Conservation (phyloP, 768 basidiomycete genomes). For the Agrocybe pediades region DNA sequence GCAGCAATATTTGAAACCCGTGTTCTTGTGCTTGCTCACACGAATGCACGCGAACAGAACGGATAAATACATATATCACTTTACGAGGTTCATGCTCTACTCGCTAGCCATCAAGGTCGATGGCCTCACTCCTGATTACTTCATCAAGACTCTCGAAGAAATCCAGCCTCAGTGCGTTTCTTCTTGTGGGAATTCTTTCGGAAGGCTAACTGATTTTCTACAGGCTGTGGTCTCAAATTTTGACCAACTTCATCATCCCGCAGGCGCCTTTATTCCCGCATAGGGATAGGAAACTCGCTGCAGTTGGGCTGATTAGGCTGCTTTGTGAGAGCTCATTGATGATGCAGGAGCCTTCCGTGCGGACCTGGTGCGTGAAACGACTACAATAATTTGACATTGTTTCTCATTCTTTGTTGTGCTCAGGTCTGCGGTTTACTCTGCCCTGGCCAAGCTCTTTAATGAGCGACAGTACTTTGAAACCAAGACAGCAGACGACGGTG, state of each 20-base stretch:
- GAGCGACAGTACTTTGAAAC: slow-evolving; percentile 72
- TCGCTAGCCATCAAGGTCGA: slow-evolving; percentile 73
- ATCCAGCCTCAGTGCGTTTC: slow-evolving; percentile 78
- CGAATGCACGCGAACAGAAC: slow-evolving; percentile 89
- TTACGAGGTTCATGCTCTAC: slow-evolving; percentile 79
- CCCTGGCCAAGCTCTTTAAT: slow-evolving; percentile 74
- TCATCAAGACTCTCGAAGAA: slow-evolving; percentile 77
- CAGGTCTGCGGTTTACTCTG: slow-evolving; percentile 73
- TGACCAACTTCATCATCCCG: slow-evolving; percentile 75
- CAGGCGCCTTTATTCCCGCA: slow-evolving; percentile 79
- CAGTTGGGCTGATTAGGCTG: slow-evolving; percentile 77
- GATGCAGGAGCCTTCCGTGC: slow-evolving; percentile 61
- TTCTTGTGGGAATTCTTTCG: neutral
- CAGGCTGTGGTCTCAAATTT: slow-evolving; percentile 77
- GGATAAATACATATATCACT: slow-evolving; percentile 81
- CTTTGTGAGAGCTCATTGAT: slow-evolving; percentile 75
- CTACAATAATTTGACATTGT: too few species aligned
- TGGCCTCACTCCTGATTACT: slow-evolving; percentile 75
- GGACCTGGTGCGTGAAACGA: slow-evolving; percentile 56
- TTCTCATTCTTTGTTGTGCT: neutral
- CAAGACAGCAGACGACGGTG: slow-evolving; percentile 45
- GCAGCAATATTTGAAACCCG: slow-evolving; percentile 71
- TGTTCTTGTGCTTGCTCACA: slow-evolving; percentile 78
- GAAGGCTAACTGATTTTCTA: neutral
- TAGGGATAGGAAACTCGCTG: slow-evolving; percentile 84